Evolutionary conservation across 2,329 filamentous ascomycete genomes (phyloP), one percentile per base, ranked within the genome.

Genomic region (Beauveria sp.): DNA sequence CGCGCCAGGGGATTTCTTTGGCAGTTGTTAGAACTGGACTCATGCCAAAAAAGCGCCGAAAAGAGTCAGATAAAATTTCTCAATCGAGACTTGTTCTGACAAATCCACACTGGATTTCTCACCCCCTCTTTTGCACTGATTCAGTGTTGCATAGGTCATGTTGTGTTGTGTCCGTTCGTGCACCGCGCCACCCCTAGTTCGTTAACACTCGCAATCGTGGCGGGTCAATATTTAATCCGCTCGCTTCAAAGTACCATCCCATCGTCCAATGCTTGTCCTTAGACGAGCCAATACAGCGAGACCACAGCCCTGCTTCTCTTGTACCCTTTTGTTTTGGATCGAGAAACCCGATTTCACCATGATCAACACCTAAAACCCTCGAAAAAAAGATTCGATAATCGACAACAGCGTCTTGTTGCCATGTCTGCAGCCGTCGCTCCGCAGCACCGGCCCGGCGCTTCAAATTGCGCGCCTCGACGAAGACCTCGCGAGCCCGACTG

Each of bases 401-500:
- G 14, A 47, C 14, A 16, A 50, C 43, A 55, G 20, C 51, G 22
- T 28, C 30, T 46, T 26, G 40, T 53, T n/a, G 48, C 50, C 50
- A 61, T 61, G 58, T 61, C 58, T 48, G 58, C 58, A 48, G 58
- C 58, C 30, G 58, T 61, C 51, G 58, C 58, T 55, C 51, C 50
- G 24, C 58, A 55, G 43, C 58, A 61, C 51, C 41, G 51, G 51
- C 51, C 58, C 28, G 40, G 58, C 22, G 58, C 58, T 34, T 12
- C 51, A 40, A 41, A 60, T 43, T 54, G 57, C 57, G 57, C 57
- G 24, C 30, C 58, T 41, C 51, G 12, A 55, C 44, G 51, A 44
- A 18, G 30, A 30, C 41, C 51, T 61, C 80, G 80, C 72, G 77
- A 83, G 63, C 86, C 87, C 47, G 84, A 91, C 74, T 91, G 88